Conservation (phyloP, 306 rosid species). For the Prunus persica region DNA sequence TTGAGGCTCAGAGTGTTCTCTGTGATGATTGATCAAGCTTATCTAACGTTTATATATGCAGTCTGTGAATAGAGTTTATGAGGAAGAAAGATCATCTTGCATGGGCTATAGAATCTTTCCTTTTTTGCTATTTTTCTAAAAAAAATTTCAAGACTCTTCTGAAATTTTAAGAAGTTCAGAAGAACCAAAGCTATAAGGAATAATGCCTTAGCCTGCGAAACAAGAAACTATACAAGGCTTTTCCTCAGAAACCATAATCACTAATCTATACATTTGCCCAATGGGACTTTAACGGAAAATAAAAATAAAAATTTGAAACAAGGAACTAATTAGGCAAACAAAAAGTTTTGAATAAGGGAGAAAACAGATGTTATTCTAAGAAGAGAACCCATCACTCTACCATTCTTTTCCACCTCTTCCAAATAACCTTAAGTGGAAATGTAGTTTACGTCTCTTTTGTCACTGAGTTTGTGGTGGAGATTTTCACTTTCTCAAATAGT, state of each 20-base stretch:
- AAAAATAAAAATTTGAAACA: neutral
- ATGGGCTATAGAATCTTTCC: neutral
- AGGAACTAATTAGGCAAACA: neutral
- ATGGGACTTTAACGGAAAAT: neutral
- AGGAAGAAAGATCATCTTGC: too few species aligned
- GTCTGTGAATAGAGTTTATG: too few species aligned
- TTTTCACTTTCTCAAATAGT: neutral
- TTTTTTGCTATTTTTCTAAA: neutral
- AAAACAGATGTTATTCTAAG: neutral
- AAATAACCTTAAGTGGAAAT: neutral
- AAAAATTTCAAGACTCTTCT: neutral
- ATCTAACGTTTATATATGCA: neutral
- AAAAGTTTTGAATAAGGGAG: neutral
- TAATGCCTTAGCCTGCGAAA: constrained; percentile 1
- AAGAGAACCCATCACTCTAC: constrained; percentile 5
- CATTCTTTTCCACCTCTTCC: constrained; percentile 11
- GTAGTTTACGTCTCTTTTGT: constrained; percentile 23
- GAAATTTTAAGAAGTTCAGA: neutral
- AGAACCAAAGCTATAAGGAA: neutral
- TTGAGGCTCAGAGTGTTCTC: neutral
- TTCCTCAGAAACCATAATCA: constrained; percentile 10
- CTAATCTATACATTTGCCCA: constrained; percentile 22
- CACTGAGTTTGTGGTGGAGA: constrained; percentile 1
- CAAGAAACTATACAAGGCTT: constrained; percentile 7
- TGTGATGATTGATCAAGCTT: neutral